Evolutionary conservation across 257 asterid genomes (phyloP).

Genomic region (Solanum virginianum): DNA sequence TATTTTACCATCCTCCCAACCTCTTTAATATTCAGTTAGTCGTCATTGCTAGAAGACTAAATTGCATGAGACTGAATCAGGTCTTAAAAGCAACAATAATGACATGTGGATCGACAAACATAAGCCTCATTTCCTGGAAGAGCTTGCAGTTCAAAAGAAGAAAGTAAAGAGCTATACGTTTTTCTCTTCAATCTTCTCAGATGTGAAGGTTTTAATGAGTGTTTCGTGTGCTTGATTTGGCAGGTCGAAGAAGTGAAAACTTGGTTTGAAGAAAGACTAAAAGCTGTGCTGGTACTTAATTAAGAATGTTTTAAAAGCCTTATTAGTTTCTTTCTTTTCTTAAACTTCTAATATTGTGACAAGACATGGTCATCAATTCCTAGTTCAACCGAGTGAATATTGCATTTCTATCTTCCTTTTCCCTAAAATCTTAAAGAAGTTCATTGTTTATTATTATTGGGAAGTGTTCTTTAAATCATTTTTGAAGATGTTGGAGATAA

Average conservation of each 20-base stretch:
- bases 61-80: conserved; percentile 18
- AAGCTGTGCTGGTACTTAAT: conserved; percentile 30
- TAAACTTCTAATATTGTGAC: background rate
- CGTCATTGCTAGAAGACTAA: background rate
- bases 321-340: background rate
- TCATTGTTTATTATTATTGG: background rate
- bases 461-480: background rate
- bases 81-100: conserved; percentile 24
- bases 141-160: conserved; percentile 88
- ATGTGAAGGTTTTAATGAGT: background rate
- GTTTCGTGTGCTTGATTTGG: conserved; percentile 14
- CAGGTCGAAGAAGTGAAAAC: conserved; percentile 86
- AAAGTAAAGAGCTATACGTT: conserved; percentile 34
- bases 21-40: background rate
- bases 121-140: conserved; percentile 60
- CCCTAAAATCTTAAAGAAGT: background rate
- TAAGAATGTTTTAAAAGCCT: background rate
- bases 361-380: background rate
- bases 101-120: conserved; percentile 72
- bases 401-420: background rate
- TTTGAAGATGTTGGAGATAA: background rate
- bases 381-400: background rate
- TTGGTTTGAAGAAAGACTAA: conserved; percentile 71
- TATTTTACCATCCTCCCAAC: background rate
- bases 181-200: background rate